phyloP scores from a whole-genome alignment of 1,284 basidiomycete genomes.

The Austropuccinia psidii region DNA sequence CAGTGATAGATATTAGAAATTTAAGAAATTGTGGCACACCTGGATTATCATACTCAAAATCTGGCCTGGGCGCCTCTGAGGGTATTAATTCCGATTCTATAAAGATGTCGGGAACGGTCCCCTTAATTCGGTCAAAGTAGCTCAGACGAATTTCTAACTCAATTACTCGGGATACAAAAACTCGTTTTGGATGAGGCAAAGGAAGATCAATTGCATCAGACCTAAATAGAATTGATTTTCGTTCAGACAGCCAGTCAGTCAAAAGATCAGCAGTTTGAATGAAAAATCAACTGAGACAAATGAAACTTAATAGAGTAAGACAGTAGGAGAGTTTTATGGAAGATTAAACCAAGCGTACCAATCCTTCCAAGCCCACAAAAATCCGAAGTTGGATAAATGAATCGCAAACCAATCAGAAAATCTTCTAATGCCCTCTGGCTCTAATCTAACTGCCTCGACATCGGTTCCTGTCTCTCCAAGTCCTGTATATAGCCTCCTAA shows the following conservation, averaged over 20 bases:
- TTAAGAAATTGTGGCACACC: conserved; percentile 50
- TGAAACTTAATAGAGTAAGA: conserved; percentile 32
- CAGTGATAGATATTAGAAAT: neutral
- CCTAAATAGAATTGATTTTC: conserved; percentile 27
- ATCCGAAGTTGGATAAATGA: conserved; percentile 96
- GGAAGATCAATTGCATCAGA: conserved; percentile 49
- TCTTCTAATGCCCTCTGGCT: conserved; percentile 69
- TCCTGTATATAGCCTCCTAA: conserved; percentile 70
- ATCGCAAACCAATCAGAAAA: conserved; percentile 91
- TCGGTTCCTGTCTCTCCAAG: conserved; percentile 50
- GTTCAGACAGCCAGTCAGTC: neutral
- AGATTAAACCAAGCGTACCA: conserved; percentile 63
- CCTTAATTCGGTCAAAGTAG: conserved; percentile 85
- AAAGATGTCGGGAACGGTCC: conserved; percentile 77
- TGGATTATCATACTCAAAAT: conserved; percentile 72
- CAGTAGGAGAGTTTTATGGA: neutral
- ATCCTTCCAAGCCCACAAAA: conserved; percentile 99
- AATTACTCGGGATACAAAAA: conserved; percentile 77
- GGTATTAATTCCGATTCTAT: conserved; percentile 61
- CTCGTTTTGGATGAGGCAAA: conserved; percentile 69
- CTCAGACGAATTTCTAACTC: conserved; percentile 85
- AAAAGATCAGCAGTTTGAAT: conserved; percentile 30
- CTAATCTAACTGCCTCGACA: conserved; percentile 51
- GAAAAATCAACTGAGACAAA: neutral
- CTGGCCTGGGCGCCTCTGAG: conserved; percentile 68